Evolutionary conservation across 148 eudicot genomes (phyloP).

Genomic region (Talinum fruticosum): DNA sequence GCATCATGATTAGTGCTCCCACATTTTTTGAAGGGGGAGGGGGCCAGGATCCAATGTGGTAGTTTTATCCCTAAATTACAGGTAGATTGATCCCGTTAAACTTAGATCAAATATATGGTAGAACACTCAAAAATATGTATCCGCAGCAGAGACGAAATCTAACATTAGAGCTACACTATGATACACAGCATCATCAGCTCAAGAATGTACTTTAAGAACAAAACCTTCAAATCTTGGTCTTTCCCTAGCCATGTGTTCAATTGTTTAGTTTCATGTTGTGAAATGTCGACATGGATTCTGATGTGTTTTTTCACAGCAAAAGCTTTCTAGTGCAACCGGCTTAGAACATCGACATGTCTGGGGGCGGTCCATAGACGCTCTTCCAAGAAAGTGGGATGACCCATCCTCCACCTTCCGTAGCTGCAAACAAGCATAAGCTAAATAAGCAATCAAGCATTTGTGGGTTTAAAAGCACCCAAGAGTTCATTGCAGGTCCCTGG

Average conservation of each 20-base stretch:
- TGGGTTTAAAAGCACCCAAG: not conserved
- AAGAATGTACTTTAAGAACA: not conserved
- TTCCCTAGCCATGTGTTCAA: not conserved
- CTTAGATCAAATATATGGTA: too few relatives aligned
- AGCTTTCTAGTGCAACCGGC: slow-evolving; percentile 5
- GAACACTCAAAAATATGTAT: too few relatives aligned
- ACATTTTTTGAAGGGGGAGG: too few relatives aligned
- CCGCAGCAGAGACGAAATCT: not conserved
- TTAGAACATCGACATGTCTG: slow-evolving; percentile 79
- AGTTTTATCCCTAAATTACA: too few relatives aligned
- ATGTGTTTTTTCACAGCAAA: not conserved
- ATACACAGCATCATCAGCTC: not conserved
- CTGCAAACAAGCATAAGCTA: not conserved
- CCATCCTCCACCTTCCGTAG: slow-evolving; percentile 53
- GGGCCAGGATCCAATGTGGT: too few relatives aligned
- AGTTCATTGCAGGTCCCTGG: not conserved
- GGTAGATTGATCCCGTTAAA: too few relatives aligned
- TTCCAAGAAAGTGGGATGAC: slow-evolving; percentile 87
- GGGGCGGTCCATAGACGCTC: slow-evolving; percentile 95
- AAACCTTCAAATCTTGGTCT: not conserved
- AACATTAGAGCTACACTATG: not conserved
- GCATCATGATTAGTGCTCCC: too few relatives aligned
- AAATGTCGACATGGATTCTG: not conserved
- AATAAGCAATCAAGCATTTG: not conserved
- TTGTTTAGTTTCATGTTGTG: not conserved